Evolutionary conservation across 331 rosid species (phyloP).

Genomic region (Erythrophleum ivorense): DNA sequence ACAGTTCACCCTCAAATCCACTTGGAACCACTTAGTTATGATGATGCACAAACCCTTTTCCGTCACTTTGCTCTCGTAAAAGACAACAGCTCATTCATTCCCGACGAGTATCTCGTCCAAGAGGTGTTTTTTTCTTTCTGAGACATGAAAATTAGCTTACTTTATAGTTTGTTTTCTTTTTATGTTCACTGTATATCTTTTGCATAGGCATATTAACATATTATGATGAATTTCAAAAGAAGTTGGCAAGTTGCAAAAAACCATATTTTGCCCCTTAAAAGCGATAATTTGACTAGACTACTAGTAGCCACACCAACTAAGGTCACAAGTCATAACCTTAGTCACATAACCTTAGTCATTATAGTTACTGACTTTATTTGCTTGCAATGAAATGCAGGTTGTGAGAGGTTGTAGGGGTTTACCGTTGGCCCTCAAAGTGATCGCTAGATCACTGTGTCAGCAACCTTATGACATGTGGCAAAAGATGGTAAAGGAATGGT

Average conservation of each 20-base stretch:
- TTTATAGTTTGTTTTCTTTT: background rate
- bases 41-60: conserved; percentile 57
- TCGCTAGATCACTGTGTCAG: conserved; percentile 53
- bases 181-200: background rate
- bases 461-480: conserved; percentile 52
- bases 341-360: background rate
- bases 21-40: conserved; percentile 48
- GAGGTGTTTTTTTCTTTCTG: conserved; percentile 47
- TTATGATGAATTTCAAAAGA: background rate
- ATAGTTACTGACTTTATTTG: conserved; percentile 11
- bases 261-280: background rate
- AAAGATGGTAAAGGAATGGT: conserved; percentile 42
- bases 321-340: background rate
- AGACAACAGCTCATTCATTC: conserved; percentile 33
- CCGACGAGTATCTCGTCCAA: conserved; percentile 41
- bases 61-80: conserved; percentile 43
- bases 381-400: conserved; percentile 51
- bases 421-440: conserved; percentile 64
- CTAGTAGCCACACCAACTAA: background rate
- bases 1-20: conserved; percentile 32
- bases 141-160: background rate
- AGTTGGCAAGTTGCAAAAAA: background rate
- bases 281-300: background rate
- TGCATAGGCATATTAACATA: background rate
- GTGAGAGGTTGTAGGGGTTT: conserved; percentile 59